A percentile compares a stretch with the other conserved stretches of the same genome.
Evolutionary conservation across 2,329 filamentous ascomycete species (phyloP).

Genomic region (Hymenoscyphus fructigenus): DNA sequence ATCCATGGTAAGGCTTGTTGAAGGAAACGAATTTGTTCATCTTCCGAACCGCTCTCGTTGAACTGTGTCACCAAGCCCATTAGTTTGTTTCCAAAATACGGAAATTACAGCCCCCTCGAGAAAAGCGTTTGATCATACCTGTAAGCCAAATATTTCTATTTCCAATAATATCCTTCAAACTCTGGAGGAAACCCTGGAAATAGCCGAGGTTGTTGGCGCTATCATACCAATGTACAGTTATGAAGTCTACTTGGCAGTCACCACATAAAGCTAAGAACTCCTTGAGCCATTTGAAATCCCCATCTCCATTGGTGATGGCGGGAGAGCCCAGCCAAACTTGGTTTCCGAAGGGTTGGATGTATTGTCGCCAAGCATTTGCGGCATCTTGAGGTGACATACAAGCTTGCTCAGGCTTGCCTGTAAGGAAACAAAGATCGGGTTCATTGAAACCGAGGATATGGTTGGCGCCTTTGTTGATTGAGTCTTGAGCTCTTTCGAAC

Average conservation of each 20-base stretch:
- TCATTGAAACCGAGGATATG: conserved; percentile 12
- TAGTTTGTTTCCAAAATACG: neutral
- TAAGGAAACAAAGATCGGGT: conserved; percentile 4
- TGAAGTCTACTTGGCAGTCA: conserved; percentile 43
- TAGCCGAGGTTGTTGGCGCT: conserved; percentile 19
- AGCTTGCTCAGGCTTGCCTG: neutral
- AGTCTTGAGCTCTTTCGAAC: neutral
- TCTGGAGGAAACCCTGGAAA: conserved; percentile 40
- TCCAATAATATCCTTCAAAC: conserved; percentile 27
- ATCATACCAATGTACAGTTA: conserved; percentile 43
- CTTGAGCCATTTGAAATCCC: conserved; percentile 42
- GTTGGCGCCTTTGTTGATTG: conserved; percentile 8
- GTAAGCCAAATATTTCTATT: conserved; percentile 11
- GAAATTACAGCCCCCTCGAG: neutral
- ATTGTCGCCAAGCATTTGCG: conserved; percentile 38
- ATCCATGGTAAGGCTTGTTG: conserved; percentile 42
- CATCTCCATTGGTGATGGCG: conserved; percentile 42
- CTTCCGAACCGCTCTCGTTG: conserved; percentile 34
- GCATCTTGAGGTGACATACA: conserved; percentile 28
- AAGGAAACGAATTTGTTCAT: conserved; percentile 40
- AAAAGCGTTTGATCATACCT: conserved; percentile 19
- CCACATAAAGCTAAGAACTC: conserved; percentile 41
- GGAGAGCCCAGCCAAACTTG: conserved; percentile 44
- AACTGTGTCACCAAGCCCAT: conserved; percentile 22
- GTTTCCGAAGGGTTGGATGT: conserved; percentile 43